Percentiles rank a stretch among this genome's conserved stretches.
These are phyloP conservation scores for Termitomyces sp. DNA, from an alignment of 768 basidiomycete genomes.

Conservation along the genomic window DNA sequence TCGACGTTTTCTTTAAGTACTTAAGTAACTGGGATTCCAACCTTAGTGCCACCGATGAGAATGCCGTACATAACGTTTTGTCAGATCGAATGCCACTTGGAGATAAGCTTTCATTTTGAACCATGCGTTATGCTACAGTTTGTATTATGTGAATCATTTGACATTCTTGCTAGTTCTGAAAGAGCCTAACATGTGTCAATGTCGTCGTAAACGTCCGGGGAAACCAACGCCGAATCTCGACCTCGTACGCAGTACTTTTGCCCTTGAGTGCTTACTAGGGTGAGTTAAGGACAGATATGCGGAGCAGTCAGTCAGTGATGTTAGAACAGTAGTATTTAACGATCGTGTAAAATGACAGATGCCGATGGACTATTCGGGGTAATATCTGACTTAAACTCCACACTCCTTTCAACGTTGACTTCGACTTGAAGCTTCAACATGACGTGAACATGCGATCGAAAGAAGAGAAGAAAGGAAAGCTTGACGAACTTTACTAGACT, in stretches of 20 bases:
- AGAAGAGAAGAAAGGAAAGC: no score
- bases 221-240: neutral
- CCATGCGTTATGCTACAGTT: neutral
- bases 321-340: neutral
- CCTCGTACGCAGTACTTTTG: neutral
- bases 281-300: neutral
- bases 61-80: neutral
- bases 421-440: constrained; percentile 3
- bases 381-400: constrained; percentile 7
- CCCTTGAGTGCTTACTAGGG: neutral
- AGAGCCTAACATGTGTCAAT: neutral
- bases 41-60: neutral
- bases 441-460: neutral
- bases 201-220: neutral
- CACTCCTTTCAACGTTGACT: constrained; percentile 11
- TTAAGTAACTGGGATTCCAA: neutral
- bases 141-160: neutral
- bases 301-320: neutral
- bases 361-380: neutral
- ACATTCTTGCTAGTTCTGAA: neutral
- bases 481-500: neutral
- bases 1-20: neutral
- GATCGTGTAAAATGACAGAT: neutral
- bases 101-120: neutral
- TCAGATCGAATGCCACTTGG: neutral